Base-by-base conservation (phyloP, 2,329 filamentous ascomycete species). In the Aspergillus candidus region DNA sequence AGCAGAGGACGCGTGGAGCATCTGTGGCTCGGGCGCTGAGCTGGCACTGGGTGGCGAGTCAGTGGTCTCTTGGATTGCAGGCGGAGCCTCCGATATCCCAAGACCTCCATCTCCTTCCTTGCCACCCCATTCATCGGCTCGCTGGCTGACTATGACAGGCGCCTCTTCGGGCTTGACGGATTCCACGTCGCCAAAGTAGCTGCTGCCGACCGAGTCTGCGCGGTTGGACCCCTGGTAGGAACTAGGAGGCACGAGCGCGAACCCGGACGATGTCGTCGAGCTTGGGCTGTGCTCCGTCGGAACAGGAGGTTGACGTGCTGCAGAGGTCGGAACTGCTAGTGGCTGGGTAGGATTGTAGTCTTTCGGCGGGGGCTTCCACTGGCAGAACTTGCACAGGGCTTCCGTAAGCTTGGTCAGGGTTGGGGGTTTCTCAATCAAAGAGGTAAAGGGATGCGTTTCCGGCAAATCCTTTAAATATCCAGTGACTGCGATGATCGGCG, bases 401-500 rank as follows among this genome's bases (percentile, higher is more conserved):
- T 98, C 90, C 0, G 83, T 88, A 39, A 98, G 69, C 67, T 97
- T 97, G 3, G 86, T 86, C 35, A 88, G 83, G 32, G 91, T 97
- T 31, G 94, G 94, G 18, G 93, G 93, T 68, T 98, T 98, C 67
- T 98, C 90, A 41, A 98, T 88, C 40, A 98, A 74, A 1, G 87
- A 88, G 63, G 97, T 90, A 60, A 98, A 98, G 66, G 96, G 88
- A 68, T 98, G 91, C 3, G 88, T 88, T 47, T 90, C 89, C 55
- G 93, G 90, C 2, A 98, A 75, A 61, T 98, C 93, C 63, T 97
- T 97, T n/a, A 98, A 73, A 65, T 98, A 98, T 6, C 93, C 91
- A 3, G 93, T 98, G 30, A 98, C 91, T 38, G 89, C 90, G 44
- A 98, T 88, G 49, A 98, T 94, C 0, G 93, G 93, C 0, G 93